These are phyloP conservation scores for Aspergillus affinis DNA, from an alignment of 495 filamentous ascomycete genomes.

Conservation along the genomic window DNA sequence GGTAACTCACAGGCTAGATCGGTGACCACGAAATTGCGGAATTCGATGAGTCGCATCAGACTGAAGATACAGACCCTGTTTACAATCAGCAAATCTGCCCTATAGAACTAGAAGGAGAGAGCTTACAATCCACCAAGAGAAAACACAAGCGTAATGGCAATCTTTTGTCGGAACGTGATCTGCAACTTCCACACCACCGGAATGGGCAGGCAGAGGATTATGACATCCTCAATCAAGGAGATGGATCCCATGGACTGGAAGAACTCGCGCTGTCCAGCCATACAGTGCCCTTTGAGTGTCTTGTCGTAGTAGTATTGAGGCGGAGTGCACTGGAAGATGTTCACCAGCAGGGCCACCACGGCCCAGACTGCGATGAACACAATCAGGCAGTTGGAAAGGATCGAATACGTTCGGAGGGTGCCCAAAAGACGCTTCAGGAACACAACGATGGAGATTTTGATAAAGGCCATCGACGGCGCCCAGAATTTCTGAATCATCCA, in stretches of 20 bases:
- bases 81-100: neutral
- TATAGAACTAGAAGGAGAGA: neutral
- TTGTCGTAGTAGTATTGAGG: conserved; percentile 30
- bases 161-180: conserved; percentile 24
- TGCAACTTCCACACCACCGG: conserved; percentile 31
- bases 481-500: conserved; percentile 30
- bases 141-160: conserved; percentile 28
- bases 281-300: conserved; percentile 25
- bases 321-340: conserved; percentile 31
- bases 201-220: conserved; percentile 34
- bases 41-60: conserved; percentile 23
- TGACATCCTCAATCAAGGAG: conserved; percentile 32
- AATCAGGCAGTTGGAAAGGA: conserved; percentile 12
- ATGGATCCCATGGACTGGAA: conserved; percentile 23
- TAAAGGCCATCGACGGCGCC: conserved; percentile 28
- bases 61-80: conserved; percentile 28
- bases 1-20: conserved; percentile 20
- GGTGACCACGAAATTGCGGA: conserved; percentile 19
- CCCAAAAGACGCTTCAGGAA: conserved; percentile 28
- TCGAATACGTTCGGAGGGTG: conserved; percentile 12
- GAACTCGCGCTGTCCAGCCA: conserved; percentile 17
- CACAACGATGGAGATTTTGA: conserved; percentile 37
- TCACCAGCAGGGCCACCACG: conserved; percentile 21
- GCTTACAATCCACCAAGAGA: conserved; percentile 23
- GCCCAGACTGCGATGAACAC: conserved; percentile 21